These are phyloP conservation scores for Arthrobotrys musiformis DNA, from an alignment of 2,329 filamentous ascomycete species.

Conservation along the genomic window DNA sequence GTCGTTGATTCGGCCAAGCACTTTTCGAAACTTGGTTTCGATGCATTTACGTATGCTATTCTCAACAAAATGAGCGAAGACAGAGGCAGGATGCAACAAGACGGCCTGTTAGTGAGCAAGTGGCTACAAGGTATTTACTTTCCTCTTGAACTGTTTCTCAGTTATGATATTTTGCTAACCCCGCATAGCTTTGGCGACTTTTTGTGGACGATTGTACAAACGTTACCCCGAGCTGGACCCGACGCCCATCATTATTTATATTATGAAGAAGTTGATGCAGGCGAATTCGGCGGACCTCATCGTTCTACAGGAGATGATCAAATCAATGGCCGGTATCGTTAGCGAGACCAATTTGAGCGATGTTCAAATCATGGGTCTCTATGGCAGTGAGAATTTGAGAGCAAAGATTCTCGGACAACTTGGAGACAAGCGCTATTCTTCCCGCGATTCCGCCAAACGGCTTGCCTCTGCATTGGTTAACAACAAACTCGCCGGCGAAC, in stretches of 20 bases:
- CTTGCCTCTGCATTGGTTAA: conserved; percentile 82
- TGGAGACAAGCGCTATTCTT: conserved; percentile 82
- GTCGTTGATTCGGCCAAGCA: conserved; percentile 95
- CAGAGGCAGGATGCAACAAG: conserved; percentile 71
- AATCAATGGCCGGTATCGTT: conserved; percentile 92
- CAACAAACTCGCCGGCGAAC: conserved; percentile 79
- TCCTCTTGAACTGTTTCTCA: conserved; percentile 3
- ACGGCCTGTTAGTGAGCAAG: conserved; percentile 81
- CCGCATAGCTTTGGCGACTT: conserved; percentile 76
- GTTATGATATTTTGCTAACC: conserved; percentile 25
- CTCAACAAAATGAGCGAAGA: conserved; percentile 74
- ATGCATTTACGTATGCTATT: conserved; percentile 91
- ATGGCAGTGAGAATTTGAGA: conserved; percentile 81
- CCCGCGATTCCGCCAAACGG: conserved; percentile 77
- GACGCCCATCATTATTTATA: conserved; percentile 86
- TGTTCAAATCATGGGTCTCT: conserved; percentile 85
- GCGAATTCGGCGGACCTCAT: conserved; percentile 91
- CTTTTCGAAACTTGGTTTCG: conserved; percentile 90
- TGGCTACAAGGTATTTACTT: conserved; percentile 76
- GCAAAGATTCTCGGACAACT: conserved; percentile 82
- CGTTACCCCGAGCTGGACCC: conserved; percentile 86
- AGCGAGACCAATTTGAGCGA: conserved; percentile 89
- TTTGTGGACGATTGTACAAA: conserved; percentile 88
- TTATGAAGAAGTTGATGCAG: conserved; percentile 81
- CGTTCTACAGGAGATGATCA: conserved; percentile 88